These are phyloP conservation scores for Lophiostoma macrostomum DNA, from an alignment of 495 filamentous ascomycete genomes.

Conservation along the genomic window DNA sequence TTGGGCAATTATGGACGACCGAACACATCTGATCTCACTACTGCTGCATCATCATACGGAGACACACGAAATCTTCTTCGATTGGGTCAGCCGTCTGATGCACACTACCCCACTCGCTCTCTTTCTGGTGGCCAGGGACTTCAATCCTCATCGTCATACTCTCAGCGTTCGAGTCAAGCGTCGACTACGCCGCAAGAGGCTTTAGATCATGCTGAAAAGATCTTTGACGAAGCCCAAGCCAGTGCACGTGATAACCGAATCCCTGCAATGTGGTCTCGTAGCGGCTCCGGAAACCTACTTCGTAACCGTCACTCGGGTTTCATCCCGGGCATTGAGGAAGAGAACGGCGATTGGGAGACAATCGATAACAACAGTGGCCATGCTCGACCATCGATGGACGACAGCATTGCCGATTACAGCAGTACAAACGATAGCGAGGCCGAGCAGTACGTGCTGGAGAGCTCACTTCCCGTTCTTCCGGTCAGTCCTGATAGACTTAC, in stretches of 20 bases:
- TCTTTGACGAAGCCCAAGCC: slow-evolving; percentile 10
- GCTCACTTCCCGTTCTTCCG: slow-evolving; percentile 1
- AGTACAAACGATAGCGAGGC: slow-evolving; percentile 3
- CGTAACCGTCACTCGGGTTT: slow-evolving; percentile 5
- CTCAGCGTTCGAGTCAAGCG: slow-evolving; percentile 4
- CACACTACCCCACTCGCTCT: neutral
- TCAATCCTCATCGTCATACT: slow-evolving; percentile 25
- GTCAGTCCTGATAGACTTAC: neutral
- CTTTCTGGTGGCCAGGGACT: neutral
- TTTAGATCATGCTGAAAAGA: slow-evolving; percentile 21
- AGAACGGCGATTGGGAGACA: slow-evolving; percentile 38
- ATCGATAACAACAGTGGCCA: slow-evolving; percentile 16
- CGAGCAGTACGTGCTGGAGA: neutral
- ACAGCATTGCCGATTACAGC: slow-evolving; percentile 27
- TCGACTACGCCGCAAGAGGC: slow-evolving; percentile 27
- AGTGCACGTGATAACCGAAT: neutral
- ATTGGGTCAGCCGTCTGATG: slow-evolving; percentile 13
- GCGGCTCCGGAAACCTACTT: slow-evolving; percentile 18
- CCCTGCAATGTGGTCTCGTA: slow-evolving; percentile 26
- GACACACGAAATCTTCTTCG: slow-evolving; percentile 35
- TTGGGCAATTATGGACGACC: slow-evolving; percentile 3
- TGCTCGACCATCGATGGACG: slow-evolving; percentile 2
- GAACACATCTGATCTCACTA: slow-evolving; percentile 24
- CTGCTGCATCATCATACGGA: slow-evolving; percentile 34
- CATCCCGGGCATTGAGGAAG: neutral